A percentile compares a stretch with the other conserved stretches of the same genome.
Conservation (phyloP, 179 eudicot genomes). For the Spinacia oleracea region DNA sequence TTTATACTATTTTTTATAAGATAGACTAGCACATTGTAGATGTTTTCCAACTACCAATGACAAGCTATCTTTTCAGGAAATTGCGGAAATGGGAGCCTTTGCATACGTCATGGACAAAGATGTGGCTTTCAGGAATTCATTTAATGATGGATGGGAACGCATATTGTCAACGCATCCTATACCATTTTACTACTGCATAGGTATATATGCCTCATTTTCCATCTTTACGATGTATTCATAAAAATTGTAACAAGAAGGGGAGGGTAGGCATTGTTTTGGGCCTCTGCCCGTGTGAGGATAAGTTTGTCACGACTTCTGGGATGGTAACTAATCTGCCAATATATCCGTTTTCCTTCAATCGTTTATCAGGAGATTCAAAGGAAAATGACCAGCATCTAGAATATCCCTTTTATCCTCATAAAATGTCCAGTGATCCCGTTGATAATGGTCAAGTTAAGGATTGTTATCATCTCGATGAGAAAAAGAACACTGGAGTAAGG, state of each 20-base stretch:
- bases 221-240: neutral
- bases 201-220: conserved; percentile 31
- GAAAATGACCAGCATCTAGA: conserved; percentile 33
- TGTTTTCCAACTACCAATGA: neutral
- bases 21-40: neutral
- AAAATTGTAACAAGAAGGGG: neutral
- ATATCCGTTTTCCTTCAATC: conserved; percentile 34
- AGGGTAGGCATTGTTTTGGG: neutral
- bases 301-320: conserved; percentile 67
- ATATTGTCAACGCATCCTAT: conserved; percentile 87
- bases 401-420: conserved; percentile 37
- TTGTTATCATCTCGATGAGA: conserved; percentile 37
- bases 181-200: conserved; percentile 87
- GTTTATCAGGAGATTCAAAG: conserved; percentile 39
- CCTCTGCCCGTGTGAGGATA: conserved; percentile 63
- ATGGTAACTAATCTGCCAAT: conserved; percentile 36
- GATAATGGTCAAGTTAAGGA: conserved; percentile 41
- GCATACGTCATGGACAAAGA: conserved; percentile 81
- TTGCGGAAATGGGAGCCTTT: conserved; percentile 66
- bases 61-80: conserved; percentile 42
- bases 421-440: conserved; percentile 31
- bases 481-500: conserved; percentile 23
- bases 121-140: conserved; percentile 78
- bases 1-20: neutral
- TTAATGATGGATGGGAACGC: conserved; percentile 88